Evolutionary conservation across 2,329 filamentous ascomycete species (phyloP).

Genomic region (Epichloe festucae): DNA sequence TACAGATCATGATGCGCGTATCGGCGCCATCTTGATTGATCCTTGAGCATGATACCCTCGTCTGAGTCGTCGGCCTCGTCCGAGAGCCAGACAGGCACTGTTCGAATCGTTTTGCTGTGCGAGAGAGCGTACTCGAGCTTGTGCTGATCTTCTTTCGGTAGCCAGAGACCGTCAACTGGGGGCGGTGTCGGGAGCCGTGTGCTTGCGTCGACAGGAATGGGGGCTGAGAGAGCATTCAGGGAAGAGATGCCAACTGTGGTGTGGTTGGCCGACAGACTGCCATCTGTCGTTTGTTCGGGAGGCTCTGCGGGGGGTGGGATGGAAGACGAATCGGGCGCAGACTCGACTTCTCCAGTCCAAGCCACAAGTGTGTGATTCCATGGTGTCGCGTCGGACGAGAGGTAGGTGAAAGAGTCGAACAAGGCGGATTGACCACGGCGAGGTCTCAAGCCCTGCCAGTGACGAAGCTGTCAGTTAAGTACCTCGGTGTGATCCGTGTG

Average conservation of each 20-base stretch:
- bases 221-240: conserved; percentile 64
- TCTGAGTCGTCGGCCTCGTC: conserved; percentile 57
- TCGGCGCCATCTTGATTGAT: conserved; percentile 75
- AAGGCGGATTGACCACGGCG: conserved; percentile 82
- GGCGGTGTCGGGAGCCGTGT: conserved; percentile 43
- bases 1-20: conserved; percentile 90
- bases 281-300: conserved; percentile 27
- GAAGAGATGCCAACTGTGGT: conserved; percentile 38
- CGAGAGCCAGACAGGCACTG: conserved; percentile 78
- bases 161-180: conserved; percentile 53
- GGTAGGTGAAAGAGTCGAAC: conserved; percentile 79
- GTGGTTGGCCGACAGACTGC: conserved; percentile 1
- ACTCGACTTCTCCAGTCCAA: conserved; percentile 82
- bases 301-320: conserved; percentile 33
- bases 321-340: conserved; percentile 26
- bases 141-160: conserved; percentile 56
- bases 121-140: conserved; percentile 63
- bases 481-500: too few species aligned
- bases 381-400: conserved; percentile 68
- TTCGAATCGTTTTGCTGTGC: conserved; percentile 61
- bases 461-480: background rate
- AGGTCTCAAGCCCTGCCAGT: conserved; percentile 52
- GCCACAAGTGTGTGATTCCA: conserved; percentile 91
- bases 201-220: conserved; percentile 57
- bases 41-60: conserved; percentile 60